These are phyloP conservation scores for Cystobasidium ongulense DNA, from an alignment of 768 basidiomycete genomes.

Conservation along the genomic window DNA sequence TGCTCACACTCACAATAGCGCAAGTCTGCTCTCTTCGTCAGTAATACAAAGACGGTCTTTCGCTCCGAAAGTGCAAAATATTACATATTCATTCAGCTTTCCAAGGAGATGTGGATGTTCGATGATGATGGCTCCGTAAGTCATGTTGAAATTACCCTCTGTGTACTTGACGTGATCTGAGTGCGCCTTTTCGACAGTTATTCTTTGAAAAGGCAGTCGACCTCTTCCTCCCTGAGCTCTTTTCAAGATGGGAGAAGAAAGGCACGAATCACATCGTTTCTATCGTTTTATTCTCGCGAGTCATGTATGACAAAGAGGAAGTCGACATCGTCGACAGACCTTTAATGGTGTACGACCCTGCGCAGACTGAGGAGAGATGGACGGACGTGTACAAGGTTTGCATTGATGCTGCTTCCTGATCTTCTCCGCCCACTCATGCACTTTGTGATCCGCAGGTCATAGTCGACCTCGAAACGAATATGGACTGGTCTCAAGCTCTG, in stretches of 20 bases:
- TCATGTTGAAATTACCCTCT: neutral
- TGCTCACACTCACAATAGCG: constrained; percentile 50
- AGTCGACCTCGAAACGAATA: constrained; percentile 77
- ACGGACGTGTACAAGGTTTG: constrained; percentile 60
- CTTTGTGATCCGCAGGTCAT: no score
- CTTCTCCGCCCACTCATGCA: no score
- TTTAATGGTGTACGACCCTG: constrained; percentile 63
- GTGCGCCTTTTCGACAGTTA: constrained; percentile 1
- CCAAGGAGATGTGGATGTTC: constrained; percentile 93
- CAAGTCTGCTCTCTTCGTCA: constrained; percentile 69
- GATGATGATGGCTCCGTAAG: constrained; percentile 80
- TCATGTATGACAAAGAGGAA: constrained; percentile 69
- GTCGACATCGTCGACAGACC: constrained; percentile 59
- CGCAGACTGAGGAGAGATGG: constrained; percentile 53
- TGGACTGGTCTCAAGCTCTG: constrained; percentile 79
- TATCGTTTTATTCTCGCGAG: constrained; percentile 85
- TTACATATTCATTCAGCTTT: constrained; percentile 93
- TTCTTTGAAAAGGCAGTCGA: constrained; percentile 90
- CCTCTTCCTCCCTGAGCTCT: constrained; percentile 84
- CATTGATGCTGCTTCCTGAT: no score
- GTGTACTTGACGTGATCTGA: neutral
- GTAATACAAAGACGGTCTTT: constrained; percentile 77
- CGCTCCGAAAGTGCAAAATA: constrained; percentile 83
- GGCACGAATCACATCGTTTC: constrained; percentile 82
- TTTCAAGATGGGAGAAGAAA: constrained; percentile 61